Evolutionary conservation across 192 early-diverging fungal species (phyloP).

Genomic region (Globomyces pollinis-pini): DNA sequence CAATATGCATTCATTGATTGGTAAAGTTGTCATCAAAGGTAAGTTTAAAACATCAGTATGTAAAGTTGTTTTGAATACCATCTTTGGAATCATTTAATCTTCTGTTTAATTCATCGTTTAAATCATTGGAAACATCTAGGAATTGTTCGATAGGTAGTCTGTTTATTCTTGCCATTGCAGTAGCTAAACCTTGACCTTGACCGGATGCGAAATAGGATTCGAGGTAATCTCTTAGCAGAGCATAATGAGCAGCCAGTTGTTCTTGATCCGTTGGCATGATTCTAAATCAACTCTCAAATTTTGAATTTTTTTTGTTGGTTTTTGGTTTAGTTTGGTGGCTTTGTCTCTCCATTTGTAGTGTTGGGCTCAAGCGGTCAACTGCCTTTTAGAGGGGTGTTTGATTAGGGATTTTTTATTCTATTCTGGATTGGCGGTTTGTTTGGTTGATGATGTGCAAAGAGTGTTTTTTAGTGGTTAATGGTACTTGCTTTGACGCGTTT

Average conservation of each 20-base stretch:
- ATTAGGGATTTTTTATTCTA: too few relatives aligned
- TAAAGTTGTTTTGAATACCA: slow-evolving; percentile 34
- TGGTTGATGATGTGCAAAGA: background rate
- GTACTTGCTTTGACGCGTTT: too few relatives aligned
- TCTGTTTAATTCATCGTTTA: slow-evolving; percentile 80
- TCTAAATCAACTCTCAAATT: too few relatives aligned
- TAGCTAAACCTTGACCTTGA: slow-evolving; percentile 11
- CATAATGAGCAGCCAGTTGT: slow-evolving; percentile 2
- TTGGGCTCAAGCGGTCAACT: too few relatives aligned
- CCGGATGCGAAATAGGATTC: background rate
- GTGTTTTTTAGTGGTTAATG: too few relatives aligned
- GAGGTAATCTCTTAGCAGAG: slow-evolving; percentile 8
- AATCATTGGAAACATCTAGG: slow-evolving; percentile 82
- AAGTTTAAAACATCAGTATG: background rate
- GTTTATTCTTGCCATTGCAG: slow-evolving; percentile 52
- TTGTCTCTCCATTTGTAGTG: too few relatives aligned
- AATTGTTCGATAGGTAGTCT: slow-evolving; percentile 70
- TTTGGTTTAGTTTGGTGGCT: too few relatives aligned
- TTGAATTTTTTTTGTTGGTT: too few relatives aligned
- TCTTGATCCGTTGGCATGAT: slow-evolving; percentile 3
- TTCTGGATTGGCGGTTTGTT: too few relatives aligned
- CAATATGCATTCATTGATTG: too few relatives aligned
- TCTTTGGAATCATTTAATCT: slow-evolving; percentile 41
- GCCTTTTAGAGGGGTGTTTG: too few relatives aligned
- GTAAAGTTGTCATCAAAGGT: slow-evolving; percentile 11